Percentiles rank a stretch among this genome's conserved stretches.
Conservation (phyloP, 1,284 basidiomycete species). For the Puccinia horiana region DNA sequence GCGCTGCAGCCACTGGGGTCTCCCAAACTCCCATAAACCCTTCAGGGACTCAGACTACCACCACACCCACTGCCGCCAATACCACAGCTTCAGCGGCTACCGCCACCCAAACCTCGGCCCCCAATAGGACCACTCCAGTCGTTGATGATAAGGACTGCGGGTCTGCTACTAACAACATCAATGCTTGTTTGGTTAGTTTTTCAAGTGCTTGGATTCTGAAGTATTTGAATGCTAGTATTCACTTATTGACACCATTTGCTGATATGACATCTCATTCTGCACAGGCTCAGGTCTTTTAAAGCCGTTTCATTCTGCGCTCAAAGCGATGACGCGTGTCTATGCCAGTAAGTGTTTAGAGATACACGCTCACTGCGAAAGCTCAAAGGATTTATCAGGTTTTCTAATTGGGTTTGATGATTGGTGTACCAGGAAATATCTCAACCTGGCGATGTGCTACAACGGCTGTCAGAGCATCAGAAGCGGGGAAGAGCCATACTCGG, state of each 20-base stretch:
- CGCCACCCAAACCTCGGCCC: background rate
- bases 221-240: background rate
- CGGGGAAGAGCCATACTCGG: background rate
- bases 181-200: constrained; percentile 21
- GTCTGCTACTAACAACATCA: background rate
- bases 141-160: constrained; percentile 8
- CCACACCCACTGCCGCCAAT: background rate
- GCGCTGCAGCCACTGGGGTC: background rate
- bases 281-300: constrained; percentile 15
- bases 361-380: background rate
- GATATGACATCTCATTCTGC: too few species aligned
- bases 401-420: background rate
- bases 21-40: background rate
- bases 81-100: background rate
- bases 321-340: constrained; percentile 36
- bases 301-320: constrained; percentile 16
- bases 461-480: background rate
- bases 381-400: background rate
- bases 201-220: background rate
- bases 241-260: background rate
- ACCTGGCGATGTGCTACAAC: constrained; percentile 28
- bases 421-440: constrained; percentile 27
- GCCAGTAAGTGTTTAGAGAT: constrained; percentile 26
- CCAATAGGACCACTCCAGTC: background rate
- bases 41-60: too few species aligned